These are phyloP conservation scores for Brassica balearica DNA, from an alignment of 441 rosid genomes.

Conservation along the genomic window DNA sequence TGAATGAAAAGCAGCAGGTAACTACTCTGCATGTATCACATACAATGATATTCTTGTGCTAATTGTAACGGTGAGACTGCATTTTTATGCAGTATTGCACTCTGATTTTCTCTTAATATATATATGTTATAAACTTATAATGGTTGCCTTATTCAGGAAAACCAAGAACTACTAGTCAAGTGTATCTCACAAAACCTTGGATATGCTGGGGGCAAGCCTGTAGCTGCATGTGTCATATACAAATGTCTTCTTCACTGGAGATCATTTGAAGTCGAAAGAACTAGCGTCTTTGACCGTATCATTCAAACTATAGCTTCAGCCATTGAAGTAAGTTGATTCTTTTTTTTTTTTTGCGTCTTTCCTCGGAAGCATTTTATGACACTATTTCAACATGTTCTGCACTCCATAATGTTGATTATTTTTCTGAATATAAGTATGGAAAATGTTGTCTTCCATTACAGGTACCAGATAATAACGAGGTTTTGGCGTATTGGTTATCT, in stretches of 20 bases:
- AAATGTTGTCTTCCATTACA: conserved; percentile 53
- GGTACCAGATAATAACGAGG: conserved; percentile 79
- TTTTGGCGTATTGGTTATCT: conserved; percentile 88
- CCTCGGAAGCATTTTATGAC: not conserved
- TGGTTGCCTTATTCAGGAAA: conserved; percentile 62
- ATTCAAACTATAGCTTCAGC: conserved; percentile 89
- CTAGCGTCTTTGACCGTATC: conserved; percentile 82
- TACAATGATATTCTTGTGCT: not conserved
- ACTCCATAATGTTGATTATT: not conserved
- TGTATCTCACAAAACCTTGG: conserved; percentile 87
- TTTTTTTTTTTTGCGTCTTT: conserved; percentile 22
- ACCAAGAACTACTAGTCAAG: conserved; percentile 85
- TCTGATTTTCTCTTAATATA: conserved; percentile 11
- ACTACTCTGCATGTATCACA: conserved; percentile 28
- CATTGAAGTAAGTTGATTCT: conserved; percentile 61
- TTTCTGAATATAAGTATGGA: not conserved
- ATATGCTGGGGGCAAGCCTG: conserved; percentile 81
- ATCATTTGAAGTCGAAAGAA: conserved; percentile 94
- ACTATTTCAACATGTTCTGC: conserved; percentile 13
- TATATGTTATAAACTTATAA: conserved; percentile 23
- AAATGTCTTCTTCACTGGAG: conserved; percentile 95
- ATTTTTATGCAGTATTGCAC: not conserved
- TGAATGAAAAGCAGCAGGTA: conserved; percentile 99
- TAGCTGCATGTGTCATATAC: conserved; percentile 89
- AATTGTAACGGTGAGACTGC: too few relatives aligned